phyloP scores from a whole-genome alignment of 257 asterid genomes.

The Eucommia ulmoides region DNA sequence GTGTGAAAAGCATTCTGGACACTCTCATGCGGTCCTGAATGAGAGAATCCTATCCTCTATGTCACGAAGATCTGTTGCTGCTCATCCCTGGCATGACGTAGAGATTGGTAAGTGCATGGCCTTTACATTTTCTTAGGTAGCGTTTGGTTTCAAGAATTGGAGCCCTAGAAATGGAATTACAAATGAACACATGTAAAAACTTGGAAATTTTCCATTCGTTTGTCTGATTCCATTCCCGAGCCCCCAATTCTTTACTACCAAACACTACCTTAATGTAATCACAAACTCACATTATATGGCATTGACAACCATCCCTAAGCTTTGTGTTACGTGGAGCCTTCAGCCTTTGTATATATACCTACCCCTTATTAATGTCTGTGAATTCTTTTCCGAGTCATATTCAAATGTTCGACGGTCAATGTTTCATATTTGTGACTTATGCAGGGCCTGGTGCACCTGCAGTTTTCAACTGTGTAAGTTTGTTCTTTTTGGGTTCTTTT shows the following conservation, averaged over 20 bases:
- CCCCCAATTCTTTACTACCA: too few relatives aligned
- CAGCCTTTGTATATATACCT: neutral
- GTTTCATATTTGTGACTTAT: neutral
- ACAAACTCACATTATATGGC: neutral
- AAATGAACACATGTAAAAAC: too few relatives aligned
- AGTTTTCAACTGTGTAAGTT: slow-evolving; percentile 74
- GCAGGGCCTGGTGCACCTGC: slow-evolving; percentile 98
- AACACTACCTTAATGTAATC: too few relatives aligned
- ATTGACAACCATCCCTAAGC: neutral
- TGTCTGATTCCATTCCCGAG: too few relatives aligned
- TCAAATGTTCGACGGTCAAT: too few relatives aligned
- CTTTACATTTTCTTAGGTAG: too few relatives aligned
- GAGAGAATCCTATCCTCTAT: slow-evolving; percentile 76
- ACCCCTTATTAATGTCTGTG: too few relatives aligned
- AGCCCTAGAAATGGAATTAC: too few relatives aligned
- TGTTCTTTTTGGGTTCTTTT: slow-evolving; percentile 1
- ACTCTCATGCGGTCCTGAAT: slow-evolving; percentile 35
- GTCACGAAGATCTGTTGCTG: slow-evolving; percentile 64
- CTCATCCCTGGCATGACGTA: slow-evolving; percentile 97
- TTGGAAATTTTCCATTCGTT: too few relatives aligned
- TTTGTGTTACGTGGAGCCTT: neutral
- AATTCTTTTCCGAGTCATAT: too few relatives aligned
- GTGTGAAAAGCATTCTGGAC: slow-evolving; percentile 17
- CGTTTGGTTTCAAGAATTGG: too few relatives aligned
- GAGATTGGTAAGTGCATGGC: slow-evolving; percentile 57